These are phyloP conservation scores for Magnaporthiopsis poae DNA, from an alignment of 2,329 filamentous ascomycete species.

Conservation along the genomic window DNA sequence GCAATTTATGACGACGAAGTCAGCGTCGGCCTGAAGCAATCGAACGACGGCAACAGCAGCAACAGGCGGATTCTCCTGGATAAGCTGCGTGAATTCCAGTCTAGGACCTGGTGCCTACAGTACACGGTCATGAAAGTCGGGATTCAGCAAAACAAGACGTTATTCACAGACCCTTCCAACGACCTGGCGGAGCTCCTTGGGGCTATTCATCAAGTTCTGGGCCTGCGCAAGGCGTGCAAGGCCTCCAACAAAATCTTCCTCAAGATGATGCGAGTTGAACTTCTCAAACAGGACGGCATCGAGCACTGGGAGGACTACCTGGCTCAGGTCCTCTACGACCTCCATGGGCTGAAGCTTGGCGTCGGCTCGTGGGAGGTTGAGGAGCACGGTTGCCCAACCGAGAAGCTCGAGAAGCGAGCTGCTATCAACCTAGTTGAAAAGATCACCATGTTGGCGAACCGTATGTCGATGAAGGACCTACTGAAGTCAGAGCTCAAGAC, in stretches of 20 bases:
- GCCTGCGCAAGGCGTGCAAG: conserved; percentile 76
- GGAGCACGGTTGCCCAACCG: conserved; percentile 70
- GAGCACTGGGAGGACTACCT: conserved; percentile 81
- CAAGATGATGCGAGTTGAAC: conserved; percentile 77
- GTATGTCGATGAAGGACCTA: conserved; percentile 81
- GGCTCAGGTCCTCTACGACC: conserved; percentile 71
- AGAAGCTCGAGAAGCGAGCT: conserved; percentile 69
- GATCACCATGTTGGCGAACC: conserved; percentile 68
- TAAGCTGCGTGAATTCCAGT: conserved; percentile 75
- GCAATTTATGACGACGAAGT: conserved; percentile 77
- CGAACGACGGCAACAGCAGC: conserved; percentile 1
- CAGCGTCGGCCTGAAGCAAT: conserved; percentile 59
- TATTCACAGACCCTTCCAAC: conserved; percentile 57
- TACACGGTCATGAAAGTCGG: conserved; percentile 72
- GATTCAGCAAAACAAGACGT: conserved; percentile 53
- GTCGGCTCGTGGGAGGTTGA: conserved; percentile 55
- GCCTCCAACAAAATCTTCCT: conserved; percentile 78
- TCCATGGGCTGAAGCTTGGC: conserved; percentile 71
- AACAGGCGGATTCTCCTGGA: conserved; percentile 30
- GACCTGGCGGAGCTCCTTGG: conserved; percentile 72
- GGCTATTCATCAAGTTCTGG: conserved; percentile 72
- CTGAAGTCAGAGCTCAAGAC: conserved; percentile 82
- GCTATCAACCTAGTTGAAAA: conserved; percentile 76
- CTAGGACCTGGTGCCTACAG: conserved; percentile 78
- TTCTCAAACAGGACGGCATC: conserved; percentile 64